Conservation (phyloP, 2,329 filamentous ascomycete species). For the Aureobasidium lini region DNA sequence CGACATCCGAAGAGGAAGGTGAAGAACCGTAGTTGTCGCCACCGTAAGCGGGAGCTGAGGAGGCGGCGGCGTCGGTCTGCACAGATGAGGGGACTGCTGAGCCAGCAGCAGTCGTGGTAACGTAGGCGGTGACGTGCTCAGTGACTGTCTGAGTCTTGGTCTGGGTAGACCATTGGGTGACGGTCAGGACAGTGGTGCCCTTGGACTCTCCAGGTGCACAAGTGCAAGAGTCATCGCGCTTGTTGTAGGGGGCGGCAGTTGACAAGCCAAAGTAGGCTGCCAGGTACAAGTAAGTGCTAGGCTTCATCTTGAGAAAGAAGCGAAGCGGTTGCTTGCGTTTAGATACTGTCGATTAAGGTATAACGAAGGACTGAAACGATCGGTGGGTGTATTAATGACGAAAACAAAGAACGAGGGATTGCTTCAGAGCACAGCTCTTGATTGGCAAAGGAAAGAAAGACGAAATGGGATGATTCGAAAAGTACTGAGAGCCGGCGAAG, state of each 20-base stretch:
- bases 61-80: not conserved
- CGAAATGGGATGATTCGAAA: slow-evolving; percentile 1
- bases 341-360: not conserved
- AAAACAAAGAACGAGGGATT: slow-evolving; percentile 3
- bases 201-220: not conserved
- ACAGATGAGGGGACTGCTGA: not conserved
- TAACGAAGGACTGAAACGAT: slow-evolving; percentile 7
- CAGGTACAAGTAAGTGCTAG: slow-evolving; percentile 1
- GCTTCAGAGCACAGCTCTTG: slow-evolving; percentile 12
- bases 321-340: not conserved
- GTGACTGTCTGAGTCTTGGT: slow-evolving; percentile 2
- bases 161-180: slow-evolving; percentile 6
- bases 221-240: slow-evolving; percentile 10
- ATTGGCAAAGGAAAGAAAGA: slow-evolving; percentile 6
- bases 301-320: slow-evolving; percentile 5
- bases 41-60: not conserved
- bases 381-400: not conserved
- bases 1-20: slow-evolving; percentile 2
- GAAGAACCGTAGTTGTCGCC: not conserved
- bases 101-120: slow-evolving; percentile 8
- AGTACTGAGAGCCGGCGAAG: not conserved
- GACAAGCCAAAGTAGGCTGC: slow-evolving; percentile 9
- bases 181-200: not conserved
- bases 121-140: not conserved
- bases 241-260: not conserved